Conservation (phyloP, 345 rosid genomes). For the Capsella bursapastoris region DNA sequence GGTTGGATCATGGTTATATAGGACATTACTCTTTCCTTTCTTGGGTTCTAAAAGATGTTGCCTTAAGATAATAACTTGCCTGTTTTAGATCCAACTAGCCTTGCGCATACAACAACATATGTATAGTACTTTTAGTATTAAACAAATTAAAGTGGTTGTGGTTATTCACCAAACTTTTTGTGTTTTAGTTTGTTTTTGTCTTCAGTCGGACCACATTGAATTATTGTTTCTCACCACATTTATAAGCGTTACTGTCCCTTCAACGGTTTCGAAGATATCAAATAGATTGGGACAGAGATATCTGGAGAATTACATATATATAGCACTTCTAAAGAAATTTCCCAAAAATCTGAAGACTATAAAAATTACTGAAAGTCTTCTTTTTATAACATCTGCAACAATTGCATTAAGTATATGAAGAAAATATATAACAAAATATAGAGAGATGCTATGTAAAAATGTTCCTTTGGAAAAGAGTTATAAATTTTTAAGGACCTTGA, state of each 20-base stretch:
- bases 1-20: too few relatives aligned
- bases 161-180: not conserved
- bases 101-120: too few relatives aligned
- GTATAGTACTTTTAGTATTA: too few relatives aligned
- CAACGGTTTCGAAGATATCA: constrained; percentile 6
- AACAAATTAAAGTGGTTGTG: too few relatives aligned
- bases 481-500: too few relatives aligned
- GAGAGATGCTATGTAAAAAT: not conserved
- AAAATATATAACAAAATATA: not conserved
- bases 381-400: too few relatives aligned
- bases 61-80: too few relatives aligned
- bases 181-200: constrained; percentile 23
- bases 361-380: not conserved
- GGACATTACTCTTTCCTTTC: too few relatives aligned
- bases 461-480: not conserved
- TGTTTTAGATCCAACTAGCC: too few relatives aligned
- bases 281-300: not conserved
- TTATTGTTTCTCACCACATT: not conserved
- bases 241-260: not conserved
- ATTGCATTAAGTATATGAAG: not conserved
- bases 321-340: not conserved
- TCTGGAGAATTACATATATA: not conserved
- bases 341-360: not conserved
- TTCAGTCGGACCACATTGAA: constrained; percentile 10
- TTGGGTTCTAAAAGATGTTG: too few relatives aligned